phyloP scores from a whole-genome alignment of 768 basidiomycete genomes.

The Epithele typhae region DNA sequence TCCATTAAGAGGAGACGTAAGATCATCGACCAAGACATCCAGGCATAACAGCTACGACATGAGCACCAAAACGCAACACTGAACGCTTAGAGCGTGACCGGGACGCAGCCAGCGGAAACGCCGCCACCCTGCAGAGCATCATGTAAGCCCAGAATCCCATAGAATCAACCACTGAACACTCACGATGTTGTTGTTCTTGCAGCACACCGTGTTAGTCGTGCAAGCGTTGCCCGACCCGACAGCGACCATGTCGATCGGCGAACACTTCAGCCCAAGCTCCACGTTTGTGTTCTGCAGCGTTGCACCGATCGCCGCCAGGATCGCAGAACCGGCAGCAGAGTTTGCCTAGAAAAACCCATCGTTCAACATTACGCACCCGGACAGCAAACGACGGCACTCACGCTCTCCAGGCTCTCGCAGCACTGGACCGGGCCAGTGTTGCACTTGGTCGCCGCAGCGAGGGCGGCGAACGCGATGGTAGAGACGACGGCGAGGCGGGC shows the following conservation, averaged over 20 bases:
- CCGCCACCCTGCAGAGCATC: constrained; percentile 14
- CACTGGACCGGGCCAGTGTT: constrained; percentile 27
- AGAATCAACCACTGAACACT: constrained; percentile 1
- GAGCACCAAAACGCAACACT: too few relatives aligned
- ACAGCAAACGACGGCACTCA: background rate
- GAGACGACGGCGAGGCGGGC: constrained; percentile 7
- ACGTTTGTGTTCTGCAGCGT: constrained; percentile 6
- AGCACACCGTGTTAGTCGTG: constrained; percentile 22
- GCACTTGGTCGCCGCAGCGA: constrained; percentile 16
- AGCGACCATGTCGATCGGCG: constrained; percentile 2
- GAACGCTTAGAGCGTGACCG: constrained; percentile 1
- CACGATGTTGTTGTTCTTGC: constrained; percentile 23
- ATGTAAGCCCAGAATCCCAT: too few relatives aligned
- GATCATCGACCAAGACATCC: too few relatives aligned
- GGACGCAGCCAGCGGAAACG: constrained; percentile 10
- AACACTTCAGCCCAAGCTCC: constrained; percentile 19
- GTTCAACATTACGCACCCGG: background rate
- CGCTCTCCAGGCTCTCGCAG: constrained; percentile 24
- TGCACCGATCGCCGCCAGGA: constrained; percentile 9
- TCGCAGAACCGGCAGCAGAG: constrained; percentile 1
- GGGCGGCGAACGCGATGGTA: constrained; percentile 8
- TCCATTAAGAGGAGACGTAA: too few relatives aligned
- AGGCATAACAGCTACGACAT: too few relatives aligned
- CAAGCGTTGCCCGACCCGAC: constrained; percentile 4
- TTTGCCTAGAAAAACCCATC: background rate